phyloP scores from a whole-genome alignment of 2,329 filamentous ascomycete genomes.

The Venturia nashicola region DNA sequence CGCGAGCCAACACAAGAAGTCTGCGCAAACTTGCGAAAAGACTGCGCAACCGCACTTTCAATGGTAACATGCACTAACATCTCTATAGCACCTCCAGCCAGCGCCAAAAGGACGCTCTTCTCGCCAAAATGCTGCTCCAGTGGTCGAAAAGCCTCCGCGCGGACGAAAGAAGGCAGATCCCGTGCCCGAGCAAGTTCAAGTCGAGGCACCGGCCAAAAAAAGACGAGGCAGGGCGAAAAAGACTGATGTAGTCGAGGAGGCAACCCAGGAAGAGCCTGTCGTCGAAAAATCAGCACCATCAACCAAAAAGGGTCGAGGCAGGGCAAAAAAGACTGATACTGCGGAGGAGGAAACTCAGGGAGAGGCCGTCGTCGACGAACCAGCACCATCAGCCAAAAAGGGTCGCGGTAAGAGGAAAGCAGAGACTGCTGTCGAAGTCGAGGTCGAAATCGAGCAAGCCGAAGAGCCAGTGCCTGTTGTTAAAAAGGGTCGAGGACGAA shows the following conservation, averaged over 20 bases:
- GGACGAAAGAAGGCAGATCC: not conserved
- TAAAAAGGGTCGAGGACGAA: conserved; percentile 5
- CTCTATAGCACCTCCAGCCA: conserved; percentile 32
- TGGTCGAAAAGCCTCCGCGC: not conserved
- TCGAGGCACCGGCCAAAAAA: not conserved
- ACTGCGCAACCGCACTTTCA: not conserved
- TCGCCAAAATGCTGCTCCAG: not conserved
- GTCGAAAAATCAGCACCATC: not conserved
- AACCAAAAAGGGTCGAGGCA: not conserved
- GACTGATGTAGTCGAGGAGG: not conserved
- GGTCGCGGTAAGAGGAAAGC: not conserved
- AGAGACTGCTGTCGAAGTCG: conserved; percentile 1
- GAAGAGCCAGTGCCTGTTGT: not conserved
- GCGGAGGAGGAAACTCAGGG: not conserved
- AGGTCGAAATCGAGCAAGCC: not conserved
- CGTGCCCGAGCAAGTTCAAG: not conserved
- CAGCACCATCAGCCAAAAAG: not conserved
- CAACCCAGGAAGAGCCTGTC: not conserved
- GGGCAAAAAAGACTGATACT: not conserved
- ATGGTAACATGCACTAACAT: conserved; percentile 31
- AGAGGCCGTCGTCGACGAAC: not conserved
- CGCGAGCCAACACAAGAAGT: too few species aligned
- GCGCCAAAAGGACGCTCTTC: not conserved
- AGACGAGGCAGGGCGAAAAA: not conserved
- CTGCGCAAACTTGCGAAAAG: too few species aligned